Evolutionary conservation across 192 early-diverging fungal species (phyloP).

Genomic region (Coemansia sp.): DNA sequence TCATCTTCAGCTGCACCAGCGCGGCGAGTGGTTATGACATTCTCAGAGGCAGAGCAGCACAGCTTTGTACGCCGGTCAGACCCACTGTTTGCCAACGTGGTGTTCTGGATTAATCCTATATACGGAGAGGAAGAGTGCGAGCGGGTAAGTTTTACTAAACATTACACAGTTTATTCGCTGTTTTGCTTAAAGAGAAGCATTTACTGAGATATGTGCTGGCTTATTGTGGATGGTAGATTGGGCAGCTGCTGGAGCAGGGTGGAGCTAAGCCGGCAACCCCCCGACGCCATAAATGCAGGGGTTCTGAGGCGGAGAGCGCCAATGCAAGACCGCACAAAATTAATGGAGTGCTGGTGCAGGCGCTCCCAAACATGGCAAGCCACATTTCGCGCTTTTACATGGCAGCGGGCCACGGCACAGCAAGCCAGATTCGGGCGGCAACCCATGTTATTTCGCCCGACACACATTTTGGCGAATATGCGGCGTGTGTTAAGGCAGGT

Average conservation of each 20-base stretch:
- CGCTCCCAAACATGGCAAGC: constrained; percentile 41
- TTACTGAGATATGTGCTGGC: background rate
- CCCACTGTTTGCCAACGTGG: constrained; percentile 36
- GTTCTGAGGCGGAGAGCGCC: background rate
- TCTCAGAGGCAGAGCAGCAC: constrained; percentile 30
- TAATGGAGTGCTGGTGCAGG: constrained; percentile 40
- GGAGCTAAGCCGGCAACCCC: constrained; percentile 34
- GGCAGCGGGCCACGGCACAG: background rate
- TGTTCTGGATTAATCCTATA: constrained; percentile 48
- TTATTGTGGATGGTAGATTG: constrained; percentile 20
- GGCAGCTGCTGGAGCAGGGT: constrained; percentile 25
- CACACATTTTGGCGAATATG: constrained; percentile 52
- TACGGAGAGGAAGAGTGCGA: constrained; percentile 13
- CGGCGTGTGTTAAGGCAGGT: constrained; percentile 24
- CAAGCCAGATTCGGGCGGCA: constrained; percentile 5
- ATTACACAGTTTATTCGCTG: background rate
- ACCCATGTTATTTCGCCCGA: constrained; percentile 43
- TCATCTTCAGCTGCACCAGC: background rate
- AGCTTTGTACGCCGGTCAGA: constrained; percentile 29
- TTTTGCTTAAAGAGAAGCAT: background rate
- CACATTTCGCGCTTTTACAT: constrained; percentile 40
- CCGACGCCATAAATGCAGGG: constrained; percentile 13
- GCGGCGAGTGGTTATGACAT: background rate
- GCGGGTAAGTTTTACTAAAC: constrained; percentile 21
- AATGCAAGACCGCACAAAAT: constrained; percentile 14